Evolutionary conservation across 331 rosid species (phyloP).

Genomic region (Quercus phellos): DNA sequence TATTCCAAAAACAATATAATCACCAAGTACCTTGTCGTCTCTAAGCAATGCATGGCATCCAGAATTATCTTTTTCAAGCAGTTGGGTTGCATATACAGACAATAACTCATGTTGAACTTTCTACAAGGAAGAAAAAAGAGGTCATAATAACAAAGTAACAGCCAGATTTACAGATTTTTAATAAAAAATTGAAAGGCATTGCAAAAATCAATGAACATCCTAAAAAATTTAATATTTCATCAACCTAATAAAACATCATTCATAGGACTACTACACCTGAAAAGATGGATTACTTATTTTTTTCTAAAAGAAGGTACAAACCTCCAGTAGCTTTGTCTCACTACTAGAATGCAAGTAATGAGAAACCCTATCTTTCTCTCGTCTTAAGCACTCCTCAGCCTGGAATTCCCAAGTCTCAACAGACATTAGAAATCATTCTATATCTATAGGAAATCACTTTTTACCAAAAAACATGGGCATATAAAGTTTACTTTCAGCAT

Average conservation of each 20-base stretch:
- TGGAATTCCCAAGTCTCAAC: constrained; percentile 13
- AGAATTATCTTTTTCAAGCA: constrained; percentile 73
- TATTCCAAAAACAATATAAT: background rate
- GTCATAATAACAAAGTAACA: background rate
- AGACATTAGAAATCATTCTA: background rate
- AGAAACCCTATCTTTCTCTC: constrained; percentile 72
- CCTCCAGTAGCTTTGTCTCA: constrained; percentile 74
- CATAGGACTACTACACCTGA: background rate
- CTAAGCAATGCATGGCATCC: constrained; percentile 71
- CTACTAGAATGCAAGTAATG: constrained; percentile 67
- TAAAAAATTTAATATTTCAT: background rate
- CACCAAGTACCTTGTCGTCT: constrained; percentile 62
- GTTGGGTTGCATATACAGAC: constrained; percentile 53
- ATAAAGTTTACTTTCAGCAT: constrained; percentile 37
- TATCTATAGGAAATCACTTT: background rate
- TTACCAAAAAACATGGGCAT: background rate
- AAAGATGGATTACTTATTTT: background rate
- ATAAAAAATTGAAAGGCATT: background rate
- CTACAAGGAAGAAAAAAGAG: constrained; percentile 25
- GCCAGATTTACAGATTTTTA: background rate
- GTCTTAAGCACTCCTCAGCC: constrained; percentile 79
- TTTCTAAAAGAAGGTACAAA: constrained; percentile 13
- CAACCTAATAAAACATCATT: background rate
- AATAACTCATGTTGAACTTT: constrained; percentile 68
- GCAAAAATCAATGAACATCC: background rate